Evolutionary conservation across 441 rosid species (phyloP), one percentile per base, ranked within the genome.

Genomic region (Breynia disticha): DNA sequence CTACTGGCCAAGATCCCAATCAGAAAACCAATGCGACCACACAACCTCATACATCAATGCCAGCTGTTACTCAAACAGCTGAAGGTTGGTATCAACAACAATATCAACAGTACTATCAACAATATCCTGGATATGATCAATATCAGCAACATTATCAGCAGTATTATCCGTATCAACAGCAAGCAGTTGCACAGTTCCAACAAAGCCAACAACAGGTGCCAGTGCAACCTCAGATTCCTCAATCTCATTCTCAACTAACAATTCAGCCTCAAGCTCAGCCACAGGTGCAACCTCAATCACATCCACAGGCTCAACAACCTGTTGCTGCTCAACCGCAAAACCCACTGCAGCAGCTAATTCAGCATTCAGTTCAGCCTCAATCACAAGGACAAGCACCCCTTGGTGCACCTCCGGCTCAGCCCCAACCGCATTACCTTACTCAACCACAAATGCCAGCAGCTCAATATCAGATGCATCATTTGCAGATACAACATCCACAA

Each of bases 81-180:
- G 90, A 81, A 37, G 84, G 68, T 50, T 83, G 84, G 95, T 81
- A 77, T 70, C 88, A 81, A 70, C 83, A 79, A 62, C 85, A 76
- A 46, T 80, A 75, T 60, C 81, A 78, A 16, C 94, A 86, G 38
- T 83, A 83, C 66, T 83, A 79, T 64, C 95, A 80, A 75, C 87
- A 76, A 57, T 77, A 70, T 74, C 66, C 77, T 14, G 87, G 83
- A 21, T 80, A 75, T 66, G 78, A 67, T 21, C 62, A 72, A 0
- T 77, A 80, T 60, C 84, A 78, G 42, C 87, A 70, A 50, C 76
- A 75, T 35, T 79, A 81, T 68, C 83, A 81, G 67, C 86, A 76
- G 50, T 75, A 76, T 64, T 76, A 77, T 44, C 83, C 77, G 1
- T 74, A 78, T 66, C 91, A 77, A 69, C 90, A 71, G 62, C 86